Percentiles rank a stretch among this genome's conserved stretches.
Conservation (phyloP, 345 rosid species). For the Fremontodendron californicum region DNA sequence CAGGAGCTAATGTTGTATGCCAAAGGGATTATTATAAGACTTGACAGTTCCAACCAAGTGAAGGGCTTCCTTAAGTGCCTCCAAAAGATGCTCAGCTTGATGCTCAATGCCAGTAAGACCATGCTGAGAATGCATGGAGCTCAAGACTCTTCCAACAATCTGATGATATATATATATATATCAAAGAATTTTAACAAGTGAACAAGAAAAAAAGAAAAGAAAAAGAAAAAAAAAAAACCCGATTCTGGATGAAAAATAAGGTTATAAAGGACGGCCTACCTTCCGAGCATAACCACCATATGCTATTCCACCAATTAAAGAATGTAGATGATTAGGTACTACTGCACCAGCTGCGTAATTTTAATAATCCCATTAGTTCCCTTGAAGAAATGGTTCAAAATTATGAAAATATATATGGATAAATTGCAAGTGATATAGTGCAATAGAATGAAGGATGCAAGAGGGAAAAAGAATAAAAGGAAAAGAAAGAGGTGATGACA, state of each 20-base stretch:
- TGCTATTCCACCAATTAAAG: constrained; percentile 49
- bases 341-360: background rate
- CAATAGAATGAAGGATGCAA: background rate
- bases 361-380: constrained; percentile 5
- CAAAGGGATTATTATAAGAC: constrained; percentile 24
- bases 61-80: constrained; percentile 45
- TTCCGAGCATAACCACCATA: constrained; percentile 61
- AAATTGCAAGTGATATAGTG: background rate
- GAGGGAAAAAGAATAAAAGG: background rate
- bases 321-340: constrained; percentile 5
- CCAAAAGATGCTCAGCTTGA: constrained; percentile 38
- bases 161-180: constrained; percentile 16
- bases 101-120: constrained; percentile 40
- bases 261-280: constrained; percentile 20
- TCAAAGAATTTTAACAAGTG: background rate
- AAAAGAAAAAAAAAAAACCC: background rate
- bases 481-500: background rate
- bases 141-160: constrained; percentile 60
- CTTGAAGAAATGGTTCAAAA: background rate
- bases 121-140: constrained; percentile 34
- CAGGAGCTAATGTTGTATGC: background rate
- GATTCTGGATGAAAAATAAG: background rate
- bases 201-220: background rate
- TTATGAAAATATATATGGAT: background rate
- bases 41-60: constrained; percentile 50